A percentile compares a stretch with the other conserved stretches of the same genome.
Evolutionary conservation across 2,329 filamentous ascomycete genomes (phyloP).

Genomic region (Phialocephala subalpina): DNA sequence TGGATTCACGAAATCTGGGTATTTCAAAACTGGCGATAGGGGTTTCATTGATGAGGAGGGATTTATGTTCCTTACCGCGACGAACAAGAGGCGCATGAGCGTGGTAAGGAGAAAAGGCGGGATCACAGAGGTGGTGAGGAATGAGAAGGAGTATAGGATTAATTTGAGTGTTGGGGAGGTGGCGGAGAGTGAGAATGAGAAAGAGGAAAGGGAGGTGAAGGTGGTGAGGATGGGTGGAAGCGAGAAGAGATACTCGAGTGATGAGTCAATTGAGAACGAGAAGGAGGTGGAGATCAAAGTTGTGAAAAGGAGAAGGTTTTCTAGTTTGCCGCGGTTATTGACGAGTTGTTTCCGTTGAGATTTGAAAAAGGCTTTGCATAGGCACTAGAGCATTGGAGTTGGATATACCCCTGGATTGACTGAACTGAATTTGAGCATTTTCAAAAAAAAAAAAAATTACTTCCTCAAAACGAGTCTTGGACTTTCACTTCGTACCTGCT

Average conservation of each 20-base stretch:
- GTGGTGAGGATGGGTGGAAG: not conserved
- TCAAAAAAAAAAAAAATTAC: not conserved
- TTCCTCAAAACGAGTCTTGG: too few species aligned
- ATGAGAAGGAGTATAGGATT: not conserved
- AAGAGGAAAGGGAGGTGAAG: not conserved
- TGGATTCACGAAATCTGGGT: constrained; percentile 68
- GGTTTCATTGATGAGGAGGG: constrained; percentile 79
- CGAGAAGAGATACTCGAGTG: not conserved
- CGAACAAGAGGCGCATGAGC: not conserved
- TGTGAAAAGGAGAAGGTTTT: constrained; percentile 3
- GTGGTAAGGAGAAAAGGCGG: not conserved
- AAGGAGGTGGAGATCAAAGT: not conserved
- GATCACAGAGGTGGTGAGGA: too few species aligned
- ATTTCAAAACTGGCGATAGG: constrained; percentile 86
- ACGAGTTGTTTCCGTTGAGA: not conserved
- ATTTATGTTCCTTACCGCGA: constrained; percentile 77
- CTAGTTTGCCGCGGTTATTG: not conserved
- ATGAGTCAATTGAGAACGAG: not conserved
- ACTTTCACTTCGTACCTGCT: too few species aligned
- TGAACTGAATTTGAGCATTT: not conserved
- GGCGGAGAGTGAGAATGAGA: not conserved
- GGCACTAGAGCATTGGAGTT: not conserved
- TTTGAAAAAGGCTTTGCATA: not conserved
- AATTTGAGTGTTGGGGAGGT: not conserved
- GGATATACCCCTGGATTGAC: not conserved